Base-by-base conservation (phyloP, 2,329 filamentous ascomycete genomes). In the Calonectria pteridis region DNA sequence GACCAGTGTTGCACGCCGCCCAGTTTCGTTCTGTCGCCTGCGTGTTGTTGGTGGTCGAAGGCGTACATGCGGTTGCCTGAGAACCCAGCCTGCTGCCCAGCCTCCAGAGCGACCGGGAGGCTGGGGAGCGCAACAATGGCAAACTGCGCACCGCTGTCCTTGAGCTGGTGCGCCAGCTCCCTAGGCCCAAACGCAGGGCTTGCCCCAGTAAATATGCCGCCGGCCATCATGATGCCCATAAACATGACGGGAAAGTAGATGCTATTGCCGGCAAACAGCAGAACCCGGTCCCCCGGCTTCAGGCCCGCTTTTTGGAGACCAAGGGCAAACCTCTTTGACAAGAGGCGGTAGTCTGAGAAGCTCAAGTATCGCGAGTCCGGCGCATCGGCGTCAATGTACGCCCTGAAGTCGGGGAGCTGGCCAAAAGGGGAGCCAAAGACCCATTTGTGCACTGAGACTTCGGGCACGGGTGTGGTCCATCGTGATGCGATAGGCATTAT, bases 191-290 rank as follows among this genome's bases (percentile, higher is more conserved):
- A 95, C 2, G 87, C 87, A 0, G 93, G 93, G 73, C 95, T 95
- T 0, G 93, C 93, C 18, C 94, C 94, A 0, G 92, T 94, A 84
- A 96, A 96, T 65, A 96, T 86, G 1, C 93, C 94, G 4, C 94
- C 94, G 0, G 94, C 93, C 91, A 95, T 95, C 51, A 95, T 85
- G 10, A 93, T 87, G 13, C 94, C 94, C 81, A 95, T 87, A 67
- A 96, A 91, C 0, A 94, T 85, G 0, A 91, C 87, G 0, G 94
- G 93, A 79, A 93, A 94, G 84, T 93, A 94, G 5, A 96, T 82
- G 75, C 89, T 92, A 83, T 96, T 96, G 26, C 92, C 90, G 0
- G 93, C 93, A 82, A 93, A 95, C 7, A 96, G 85, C 49, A 96
- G 85, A 2, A 96, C 91, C 6, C 93, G 90, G 75, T 95, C 94